Evolutionary conservation across 1,139 yeast genomes (phyloP), one percentile per base, ranked within the genome.

Genomic region (Yamadazyma taylorii): DNA sequence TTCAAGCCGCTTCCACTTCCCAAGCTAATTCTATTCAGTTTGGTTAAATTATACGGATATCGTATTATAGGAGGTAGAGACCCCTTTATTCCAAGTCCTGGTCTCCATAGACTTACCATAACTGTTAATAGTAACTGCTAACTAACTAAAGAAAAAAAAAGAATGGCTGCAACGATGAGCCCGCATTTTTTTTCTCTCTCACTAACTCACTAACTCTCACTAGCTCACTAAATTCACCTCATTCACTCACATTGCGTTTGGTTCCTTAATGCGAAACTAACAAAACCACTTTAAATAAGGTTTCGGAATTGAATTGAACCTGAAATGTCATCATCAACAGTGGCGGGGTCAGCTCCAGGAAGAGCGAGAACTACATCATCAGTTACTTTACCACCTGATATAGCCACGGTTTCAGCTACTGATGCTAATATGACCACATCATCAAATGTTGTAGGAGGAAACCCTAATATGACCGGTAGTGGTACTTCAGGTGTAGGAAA

Each of bases 321-420:
- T 6, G 7, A 13, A 24, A 42, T 42, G 46, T 39, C 52, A 5
- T 42, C 50, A 10, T 43, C 55, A 19, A 45, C 51, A 16, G 48
- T 48, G 5, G 42, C 52, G 16, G 56, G 56, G n/a, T 30, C 50
- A 7, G 45, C 42, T 14, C 42, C 52, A 7, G 53, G 56, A 12
- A 43, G 58, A 28, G 41, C 51, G 10, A 34, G 59, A 24, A 51
- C 55, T 5, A 39, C 44, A 22, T 47, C 56, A 7, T 45, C 50
- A 13, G 49, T 49, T 4, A 46, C 43, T 16, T 33, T 43, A 16
- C 53, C 51, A 10, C 53, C 56, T 9, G 60, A 53, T 21, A 45
- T 56, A 22, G 55, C 54, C 6, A 40, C 51, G 2, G 59, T 55
- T 11, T 55, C 63, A 4, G 62, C 60, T 10, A 55, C 63, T 5